Conservation (phyloP, 768 basidiomycete genomes). For the Termitomyces sp. region DNA sequence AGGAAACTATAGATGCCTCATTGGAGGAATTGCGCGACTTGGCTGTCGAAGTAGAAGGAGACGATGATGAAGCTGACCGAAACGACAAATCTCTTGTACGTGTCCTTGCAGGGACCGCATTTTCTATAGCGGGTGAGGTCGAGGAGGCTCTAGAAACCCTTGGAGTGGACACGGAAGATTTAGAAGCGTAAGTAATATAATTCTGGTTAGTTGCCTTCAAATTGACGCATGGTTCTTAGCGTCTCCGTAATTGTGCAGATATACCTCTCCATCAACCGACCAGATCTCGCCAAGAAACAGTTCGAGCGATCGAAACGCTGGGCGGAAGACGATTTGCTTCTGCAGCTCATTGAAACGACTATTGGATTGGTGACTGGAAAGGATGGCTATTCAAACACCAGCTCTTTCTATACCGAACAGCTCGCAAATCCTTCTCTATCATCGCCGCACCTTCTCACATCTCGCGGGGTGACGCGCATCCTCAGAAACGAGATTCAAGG, state of each 20-base stretch:
- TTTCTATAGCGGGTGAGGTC: constrained; percentile 75
- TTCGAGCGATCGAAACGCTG: constrained; percentile 79
- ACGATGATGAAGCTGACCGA: constrained; percentile 61
- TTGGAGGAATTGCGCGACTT: constrained; percentile 84
- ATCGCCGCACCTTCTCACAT: constrained; percentile 68
- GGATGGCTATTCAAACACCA: constrained; percentile 53
- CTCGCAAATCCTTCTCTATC: constrained; percentile 74
- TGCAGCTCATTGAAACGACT: constrained; percentile 86
- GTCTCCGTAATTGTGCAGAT: constrained; percentile 81
- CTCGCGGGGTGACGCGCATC: constrained; percentile 78
- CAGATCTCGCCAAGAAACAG: constrained; percentile 83
- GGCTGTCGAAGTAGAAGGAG: constrained; percentile 80
- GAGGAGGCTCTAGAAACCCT: constrained; percentile 93
- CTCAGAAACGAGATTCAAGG: constrained; percentile 67
- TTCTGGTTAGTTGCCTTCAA: background rate
- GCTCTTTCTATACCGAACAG: constrained; percentile 78
- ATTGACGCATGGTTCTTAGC: constrained; percentile 31
- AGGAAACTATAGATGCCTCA: constrained; percentile 51
- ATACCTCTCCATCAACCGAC: constrained; percentile 84
- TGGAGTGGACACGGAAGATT: constrained; percentile 65
- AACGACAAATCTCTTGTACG: constrained; percentile 70
- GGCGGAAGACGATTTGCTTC: constrained; percentile 85
- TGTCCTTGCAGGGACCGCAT: constrained; percentile 84
- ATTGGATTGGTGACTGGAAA: constrained; percentile 72
- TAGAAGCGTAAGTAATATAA: constrained; percentile 74